Evolutionary conservation across 2,329 filamentous ascomycete species (phyloP), one percentile per base, ranked within the genome.

Genomic region (Penicillium sp.): DNA sequence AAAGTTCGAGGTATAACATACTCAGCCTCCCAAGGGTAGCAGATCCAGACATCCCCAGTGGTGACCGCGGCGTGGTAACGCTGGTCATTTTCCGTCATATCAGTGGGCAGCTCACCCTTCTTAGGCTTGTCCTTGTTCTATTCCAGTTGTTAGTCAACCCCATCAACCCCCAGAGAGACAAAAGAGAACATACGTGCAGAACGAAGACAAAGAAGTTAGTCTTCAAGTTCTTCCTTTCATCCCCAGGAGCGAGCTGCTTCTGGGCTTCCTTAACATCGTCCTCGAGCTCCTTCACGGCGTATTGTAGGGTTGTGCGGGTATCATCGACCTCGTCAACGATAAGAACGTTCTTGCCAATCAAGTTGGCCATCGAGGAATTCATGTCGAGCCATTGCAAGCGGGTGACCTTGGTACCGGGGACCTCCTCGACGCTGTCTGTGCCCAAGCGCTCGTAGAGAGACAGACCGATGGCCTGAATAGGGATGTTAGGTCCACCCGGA

Each of bases 311-410:
- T 16, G 92, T 97, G 67, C 92, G 85, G 57, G 92, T 97, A 77
- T 97, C 92, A 73, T 97, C 92, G 43, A 97, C 92, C 83, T 97
- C 92, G 72, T 96, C 92, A 34, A 96, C 92, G 63, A 96, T 96
- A 64, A 96, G 81, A 60, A 96, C 87, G 74, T 90, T 90, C 84
- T 95, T 95, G 77, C 91, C 91, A 62, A 96, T 88, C 70, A 96
- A 80, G 77, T 92, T 92, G 72, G 87, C 84, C 88, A 96, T 94
- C 77, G 96, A 84, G 47, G 88, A 88, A 63, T 84, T 90, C 60
- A 99, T 81, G 76, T 99, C 94, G 57, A 99, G 87, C 94, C 94
- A 99, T 84, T 99, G 94, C 39, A 94, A 97, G 68, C 94, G 90
- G 41, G 91, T 97, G 68, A 99, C 94, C 80, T 95, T 94, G 65